Conservation (phyloP, 2,329 filamentous ascomycete species). For the Chaetothyriales sp. region DNA sequence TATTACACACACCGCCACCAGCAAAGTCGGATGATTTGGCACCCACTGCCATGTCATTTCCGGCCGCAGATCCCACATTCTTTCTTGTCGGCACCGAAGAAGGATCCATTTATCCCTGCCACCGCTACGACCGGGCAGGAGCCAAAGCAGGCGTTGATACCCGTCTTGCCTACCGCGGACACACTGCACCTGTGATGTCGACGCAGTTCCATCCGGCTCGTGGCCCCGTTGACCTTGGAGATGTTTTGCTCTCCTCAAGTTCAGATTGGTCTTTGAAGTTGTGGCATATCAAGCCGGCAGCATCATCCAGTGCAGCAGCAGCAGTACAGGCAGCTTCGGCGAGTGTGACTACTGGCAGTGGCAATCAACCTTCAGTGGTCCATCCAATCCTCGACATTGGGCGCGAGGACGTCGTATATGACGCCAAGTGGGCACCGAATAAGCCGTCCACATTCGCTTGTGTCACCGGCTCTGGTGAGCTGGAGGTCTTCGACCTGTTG, state of each 20-base stretch:
- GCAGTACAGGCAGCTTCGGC: constrained; percentile 26
- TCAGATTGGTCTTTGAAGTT: constrained; percentile 96
- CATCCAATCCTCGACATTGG: constrained; percentile 74
- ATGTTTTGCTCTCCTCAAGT: constrained; percentile 79
- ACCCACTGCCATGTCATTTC: constrained; percentile 88
- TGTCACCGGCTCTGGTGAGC: constrained; percentile 78
- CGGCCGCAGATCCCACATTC: constrained; percentile 86
- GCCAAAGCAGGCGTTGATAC: constrained; percentile 92
- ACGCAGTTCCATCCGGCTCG: constrained; percentile 88
- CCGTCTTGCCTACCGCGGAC: constrained; percentile 73
- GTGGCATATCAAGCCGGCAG: constrained; percentile 64
- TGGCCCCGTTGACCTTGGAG: constrained; percentile 84
- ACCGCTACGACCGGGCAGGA: constrained; percentile 90
- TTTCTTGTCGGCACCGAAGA: constrained; percentile 96
- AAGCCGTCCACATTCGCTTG: constrained; percentile 89
- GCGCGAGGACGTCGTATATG: constrained; percentile 92
- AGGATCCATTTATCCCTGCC: constrained; percentile 88
- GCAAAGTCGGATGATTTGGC: constrained; percentile 88
- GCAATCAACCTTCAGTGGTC: constrained; percentile 35
- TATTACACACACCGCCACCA: constrained; percentile 69
- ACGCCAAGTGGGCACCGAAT: constrained; percentile 85
- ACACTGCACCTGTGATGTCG: constrained; percentile 88
- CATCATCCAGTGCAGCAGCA: constrained; percentile 28
- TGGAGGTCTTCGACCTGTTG: constrained; percentile 92
- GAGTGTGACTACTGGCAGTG: constrained; percentile 18